Evolutionary conservation across 805 yeast species (phyloP).

Genomic region (Zygotorulaspora sp.): DNA sequence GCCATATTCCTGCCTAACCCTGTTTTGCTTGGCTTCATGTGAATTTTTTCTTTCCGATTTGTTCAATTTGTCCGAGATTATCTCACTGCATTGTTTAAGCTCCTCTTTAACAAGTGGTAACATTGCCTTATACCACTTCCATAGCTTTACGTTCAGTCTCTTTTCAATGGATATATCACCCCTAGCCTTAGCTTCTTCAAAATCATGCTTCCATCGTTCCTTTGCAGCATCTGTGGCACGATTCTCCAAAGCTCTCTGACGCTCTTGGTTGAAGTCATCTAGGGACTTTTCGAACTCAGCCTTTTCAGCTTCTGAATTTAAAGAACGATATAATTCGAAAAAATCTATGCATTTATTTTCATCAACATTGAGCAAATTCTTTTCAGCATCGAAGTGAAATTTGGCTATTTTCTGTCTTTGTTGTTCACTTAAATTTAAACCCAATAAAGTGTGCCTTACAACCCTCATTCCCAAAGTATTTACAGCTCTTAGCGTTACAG

Average conservation of each 20-base stretch:
- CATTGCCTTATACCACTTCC: conserved; percentile 79
- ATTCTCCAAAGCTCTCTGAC: conserved; percentile 71
- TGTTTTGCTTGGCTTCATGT: conserved; percentile 28
- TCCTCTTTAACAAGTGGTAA: conserved; percentile 68
- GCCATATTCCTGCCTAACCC: conserved; percentile 54
- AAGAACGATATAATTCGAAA: conserved; percentile 56
- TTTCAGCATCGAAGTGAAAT: conserved; percentile 36
- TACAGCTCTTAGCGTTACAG: conserved; percentile 56
- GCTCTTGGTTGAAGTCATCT: conserved; percentile 63
- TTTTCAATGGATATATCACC: conserved; percentile 54
- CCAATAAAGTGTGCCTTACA: conserved; percentile 68
- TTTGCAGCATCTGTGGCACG: conserved; percentile 81
- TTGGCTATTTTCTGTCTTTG: conserved; percentile 32
- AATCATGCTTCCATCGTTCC: conserved; percentile 83
- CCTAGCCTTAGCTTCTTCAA: conserved; percentile 57
- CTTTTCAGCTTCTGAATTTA: conserved; percentile 46
- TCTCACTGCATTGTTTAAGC: conserved; percentile 48
- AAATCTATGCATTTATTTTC: conserved; percentile 46
- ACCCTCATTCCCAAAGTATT: conserved; percentile 74
- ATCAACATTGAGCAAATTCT: conserved; percentile 33
- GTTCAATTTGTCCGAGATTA: conserved; percentile 27
- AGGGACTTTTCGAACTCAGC: conserved; percentile 59
- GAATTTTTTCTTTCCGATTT: conserved; percentile 1
- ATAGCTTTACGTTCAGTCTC: conserved; percentile 66
- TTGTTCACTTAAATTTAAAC: conserved; percentile 37